Base-by-base conservation (phyloP, 352 stramenopile genomes). In the Blastocystis sp. region DNA sequence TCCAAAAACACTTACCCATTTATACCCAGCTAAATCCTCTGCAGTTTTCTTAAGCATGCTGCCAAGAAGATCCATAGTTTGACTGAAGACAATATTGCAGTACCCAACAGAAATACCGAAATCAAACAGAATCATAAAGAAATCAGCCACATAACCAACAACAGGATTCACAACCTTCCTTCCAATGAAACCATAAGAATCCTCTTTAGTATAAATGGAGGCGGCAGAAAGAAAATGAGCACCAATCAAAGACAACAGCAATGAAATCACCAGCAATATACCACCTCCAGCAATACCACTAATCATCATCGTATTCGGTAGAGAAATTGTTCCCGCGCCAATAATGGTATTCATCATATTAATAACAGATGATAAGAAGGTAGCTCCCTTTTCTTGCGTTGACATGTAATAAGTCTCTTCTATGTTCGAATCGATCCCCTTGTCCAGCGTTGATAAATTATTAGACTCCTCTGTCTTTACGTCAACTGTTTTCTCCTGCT, bases 261-360 rank as follows among this genome's bases (percentile, higher is more conserved):
- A 35, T 3, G 64, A 77, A 17, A 51, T 19, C 4, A 35, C 3
- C 9, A 77, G 64, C 6, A 77, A 11, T 35, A 77, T 19, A 35
- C 51, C 51, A n/a, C 30, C 9, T 6, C 64, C 64, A 51, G 54
- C 5, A 11, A 77, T 57, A 11, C 64, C 64, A 33, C 30, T 9
- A 11, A 56, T 77, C 9, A 3, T 17, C 22, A 77, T 19, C 4
- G 64, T 77, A 6, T 17, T 30, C 9, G 64, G 64, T 27, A 77
- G 51, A 19, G 64, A 77, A 4, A 77, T 27, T 6, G 54, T 35
- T 30, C 64, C 64, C 51, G 64, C 64, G 2, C 64, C 64, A 7
- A 77, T 24, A 35, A 77, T 77, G 19, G 4, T 77, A 19, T 77
- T 77, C 64, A 77, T 51, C 64, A 77, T 77, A 48, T 77, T 77